These are phyloP conservation scores for Termitomyces sp. DNA, from an alignment of 768 basidiomycete genomes.

Conservation along the genomic window DNA sequence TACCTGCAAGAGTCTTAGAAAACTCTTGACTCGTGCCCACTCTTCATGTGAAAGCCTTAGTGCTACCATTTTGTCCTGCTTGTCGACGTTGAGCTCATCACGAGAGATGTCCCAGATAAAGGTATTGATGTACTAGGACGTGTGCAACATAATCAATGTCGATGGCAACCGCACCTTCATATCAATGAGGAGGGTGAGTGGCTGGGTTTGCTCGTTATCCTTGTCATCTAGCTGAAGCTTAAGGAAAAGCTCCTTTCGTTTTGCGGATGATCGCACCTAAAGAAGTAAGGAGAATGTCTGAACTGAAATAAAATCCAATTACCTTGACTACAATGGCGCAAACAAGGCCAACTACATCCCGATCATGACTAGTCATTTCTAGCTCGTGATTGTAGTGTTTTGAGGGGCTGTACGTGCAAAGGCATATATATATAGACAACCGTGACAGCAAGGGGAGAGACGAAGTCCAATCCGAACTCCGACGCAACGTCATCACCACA, in stretches of 20 bases:
- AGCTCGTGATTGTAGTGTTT: no score
- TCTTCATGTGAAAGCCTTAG: neutral
- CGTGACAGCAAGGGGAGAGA: no score
- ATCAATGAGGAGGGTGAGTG: constrained; percentile 20
- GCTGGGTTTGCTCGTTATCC: neutral
- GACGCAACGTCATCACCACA: no score
- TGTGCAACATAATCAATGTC: constrained; percentile 22
- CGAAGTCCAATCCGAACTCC: no score
- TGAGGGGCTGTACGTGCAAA: no score
- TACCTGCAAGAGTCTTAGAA: neutral
- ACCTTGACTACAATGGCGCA: no score
- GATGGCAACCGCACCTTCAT: constrained; percentile 31
- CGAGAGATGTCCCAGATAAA: neutral
- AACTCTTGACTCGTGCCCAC: neutral
- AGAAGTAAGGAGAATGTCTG: no score
- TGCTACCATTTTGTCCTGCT: neutral
- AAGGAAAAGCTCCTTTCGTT: constrained; percentile 23
- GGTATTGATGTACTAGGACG: neutral
- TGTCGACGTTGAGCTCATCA: neutral
- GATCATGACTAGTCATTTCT: no score
- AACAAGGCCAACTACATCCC: no score
- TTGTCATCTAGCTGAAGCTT: constrained; percentile 6
- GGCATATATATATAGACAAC: no score
- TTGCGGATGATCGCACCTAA: constrained; percentile 17
- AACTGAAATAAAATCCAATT: no score